Base-by-base conservation (phyloP, 2,329 filamentous ascomycete genomes). In the Atkinsonella hypoxylon region DNA sequence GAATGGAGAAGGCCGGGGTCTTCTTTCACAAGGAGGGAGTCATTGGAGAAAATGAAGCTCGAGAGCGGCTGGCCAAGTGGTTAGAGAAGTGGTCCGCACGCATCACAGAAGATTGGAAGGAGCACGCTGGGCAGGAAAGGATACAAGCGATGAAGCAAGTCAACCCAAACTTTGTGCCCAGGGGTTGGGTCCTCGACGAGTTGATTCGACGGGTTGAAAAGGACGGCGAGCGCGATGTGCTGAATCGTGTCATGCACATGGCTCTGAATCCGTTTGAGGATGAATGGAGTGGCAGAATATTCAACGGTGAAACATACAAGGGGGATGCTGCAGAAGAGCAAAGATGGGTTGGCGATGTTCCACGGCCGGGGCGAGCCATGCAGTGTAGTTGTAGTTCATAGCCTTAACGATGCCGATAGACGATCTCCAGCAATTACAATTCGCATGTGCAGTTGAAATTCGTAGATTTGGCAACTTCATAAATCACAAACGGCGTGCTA, bases 351-450 rank as follows among this genome's bases (percentile, higher is more conserved):
- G 85, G 87, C 2, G 89, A 96, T 68, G 88, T 95, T 50, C 91
- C 91, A 0, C 81, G 78, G 63, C 75, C 75, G 44, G 81, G 83
- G 67, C 79, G 88, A 57, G 87, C 86, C 34, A 82, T 95, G 79
- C 91, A 96, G 72, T 97, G 93, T 66, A 95, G 88, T 64, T 98
- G 93, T 69, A 95, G 89, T 64, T 96, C 91, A 22, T 95, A 73
- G n/a, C n/a, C n/a, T n/a, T n/a, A n/a, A n/a, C n/a, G n/a, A n/a
- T n/a, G n/a, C n/a, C n/a, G n/a, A n/a, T n/a, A n/a, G n/a, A n/a
- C n/a, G n/a, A n/a, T n/a, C n/a, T n/a, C n/a, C n/a, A n/a, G n/a
- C n/a, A n/a, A n/a, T n/a, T n/a, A n/a, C n/a, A n/a, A n/a, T n/a
- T n/a, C n/a, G n/a, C 26, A 26, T 26, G 8, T 26, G 26, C 26